Base-by-base conservation (phyloP, 2,329 filamentous ascomycete species). In the Immersiporthe knoxdaviesiana region DNA sequence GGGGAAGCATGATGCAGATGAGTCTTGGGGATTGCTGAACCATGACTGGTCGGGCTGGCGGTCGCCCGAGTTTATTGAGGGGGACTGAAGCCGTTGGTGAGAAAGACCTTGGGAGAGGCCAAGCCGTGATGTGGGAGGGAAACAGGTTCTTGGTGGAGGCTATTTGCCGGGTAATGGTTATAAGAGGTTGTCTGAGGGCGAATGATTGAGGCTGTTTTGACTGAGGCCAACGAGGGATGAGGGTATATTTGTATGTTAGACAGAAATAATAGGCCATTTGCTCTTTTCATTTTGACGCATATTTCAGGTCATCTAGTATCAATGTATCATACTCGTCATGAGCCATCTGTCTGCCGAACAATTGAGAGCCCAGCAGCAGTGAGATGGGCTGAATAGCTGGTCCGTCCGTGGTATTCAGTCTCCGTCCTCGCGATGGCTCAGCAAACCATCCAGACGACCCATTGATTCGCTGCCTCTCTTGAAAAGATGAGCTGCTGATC, bases 1-100 rank as follows among this genome's bases (percentile, higher is more conserved):
- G 69, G 82, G 83, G n/a, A 77, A 73, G 4, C 76, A 85, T 21
- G 84, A 88, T 71, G 78, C 78, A 47, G 84, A 88, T 50, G 86
- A 89, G 78, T 78, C 78, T 0, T 89, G 81, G 80, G 87, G 85
- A 0, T 30, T 78, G 72, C 66, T 79, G 68, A 73, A 75, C 62
- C 74, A 78, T 61, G 76, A 78, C 60, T 83, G 81, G 81, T 75
- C 71, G 8, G 78, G 70, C 52, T 80, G 79, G 79, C 76, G 80
- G 67, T 82, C 81, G 52, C 72, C 74, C 3, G 73, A 73, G 30
- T 81, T 82, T 68, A 63, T 70, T 50, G 21, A 70, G 24, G 63
- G 47, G 69, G 78, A 73, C 71, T 83, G 60, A 78, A 78, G n/a
- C 74, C 73, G n/a, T 79, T 83, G 78, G 79, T 78, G 72, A 72